Evolutionary conservation across 208 protist species (phyloP).

Genomic region (Angomonas deanei): DNA sequence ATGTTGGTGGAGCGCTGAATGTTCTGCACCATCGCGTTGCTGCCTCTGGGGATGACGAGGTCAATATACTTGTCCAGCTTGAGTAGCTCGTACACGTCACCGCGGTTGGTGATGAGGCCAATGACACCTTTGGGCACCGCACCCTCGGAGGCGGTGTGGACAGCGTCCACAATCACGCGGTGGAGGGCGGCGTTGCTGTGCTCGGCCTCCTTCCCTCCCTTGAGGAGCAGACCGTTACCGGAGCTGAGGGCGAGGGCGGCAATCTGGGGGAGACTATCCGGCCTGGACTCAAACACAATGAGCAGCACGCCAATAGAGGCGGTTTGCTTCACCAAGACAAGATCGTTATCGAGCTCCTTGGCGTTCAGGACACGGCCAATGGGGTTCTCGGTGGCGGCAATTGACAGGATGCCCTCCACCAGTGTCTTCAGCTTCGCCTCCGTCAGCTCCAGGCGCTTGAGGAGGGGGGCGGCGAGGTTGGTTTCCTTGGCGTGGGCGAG

Average conservation of each 20-base stretch:
- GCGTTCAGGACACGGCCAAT: conserved; percentile 45
- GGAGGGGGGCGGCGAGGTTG: conserved; percentile 26
- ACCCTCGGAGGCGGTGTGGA: conserved; percentile 25
- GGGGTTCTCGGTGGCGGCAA: conserved; percentile 39
- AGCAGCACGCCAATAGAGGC: conserved; percentile 89
- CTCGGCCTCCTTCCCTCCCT: conserved; percentile 79
- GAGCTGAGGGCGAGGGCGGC: conserved; percentile 72
- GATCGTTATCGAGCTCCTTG: conserved; percentile 52
- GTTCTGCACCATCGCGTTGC: conserved; percentile 81
- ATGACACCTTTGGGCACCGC: conserved; percentile 37
- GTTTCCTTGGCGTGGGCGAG: conserved; percentile 30
- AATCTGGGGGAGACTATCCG: conserved; percentile 84
- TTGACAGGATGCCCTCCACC: conserved; percentile 40
- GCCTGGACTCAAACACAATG: conserved; percentile 93
- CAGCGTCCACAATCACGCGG: conserved; percentile 34
- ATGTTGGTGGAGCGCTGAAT: conserved; percentile 86
- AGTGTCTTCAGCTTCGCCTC: conserved; percentile 47
- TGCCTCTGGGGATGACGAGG: conserved; percentile 91
- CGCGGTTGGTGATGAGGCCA: conserved; percentile 43
- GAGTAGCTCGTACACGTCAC: conserved; percentile 40
- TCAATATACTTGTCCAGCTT: conserved; percentile 80
- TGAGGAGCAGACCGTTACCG: conserved; percentile 88
- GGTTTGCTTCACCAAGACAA: conserved; percentile 74
- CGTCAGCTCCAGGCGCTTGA: conserved; percentile 61
- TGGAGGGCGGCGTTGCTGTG: conserved; percentile 54